Evolutionary conservation across 768 basidiomycete species (phyloP).

Genomic region (Fomitopsis pulvina): DNA sequence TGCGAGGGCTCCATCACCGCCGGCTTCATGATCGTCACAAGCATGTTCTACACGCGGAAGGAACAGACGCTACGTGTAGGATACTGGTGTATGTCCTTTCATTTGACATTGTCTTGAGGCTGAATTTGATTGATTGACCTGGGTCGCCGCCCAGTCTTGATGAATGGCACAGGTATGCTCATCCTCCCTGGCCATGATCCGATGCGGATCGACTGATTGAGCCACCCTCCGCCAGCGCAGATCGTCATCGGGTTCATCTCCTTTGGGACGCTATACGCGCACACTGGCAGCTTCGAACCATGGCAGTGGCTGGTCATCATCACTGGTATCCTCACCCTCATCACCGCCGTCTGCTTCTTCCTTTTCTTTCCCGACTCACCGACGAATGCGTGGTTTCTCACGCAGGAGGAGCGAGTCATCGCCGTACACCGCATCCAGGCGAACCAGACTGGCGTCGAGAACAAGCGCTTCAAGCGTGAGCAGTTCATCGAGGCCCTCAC

Average conservation of each 20-base stretch:
- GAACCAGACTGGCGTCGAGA: constrained; percentile 80
- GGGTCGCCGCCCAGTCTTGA: constrained; percentile 42
- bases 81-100: constrained; percentile 53
- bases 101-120: neutral
- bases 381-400: constrained; percentile 72
- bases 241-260: constrained; percentile 65
- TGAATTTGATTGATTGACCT: neutral
- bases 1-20: constrained; percentile 71
- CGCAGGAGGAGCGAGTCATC: constrained; percentile 47
- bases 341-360: constrained; percentile 44
- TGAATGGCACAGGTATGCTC: constrained; percentile 61
- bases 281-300: constrained; percentile 48
- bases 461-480: constrained; percentile 73
- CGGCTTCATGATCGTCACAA: constrained; percentile 69
- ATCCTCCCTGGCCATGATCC: neutral
- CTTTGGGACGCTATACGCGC: constrained; percentile 59
- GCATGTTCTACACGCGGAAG: constrained; percentile 71
- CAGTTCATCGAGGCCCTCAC: constrained; percentile 69
- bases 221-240: constrained; percentile 43
- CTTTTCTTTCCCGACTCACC: constrained; percentile 63
- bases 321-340: constrained; percentile 52
- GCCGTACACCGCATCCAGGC: constrained; percentile 55
- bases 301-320: constrained; percentile 77
- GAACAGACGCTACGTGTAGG: constrained; percentile 68
- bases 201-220: neutral